Evolutionary conservation across 2,329 filamentous ascomycete genomes (phyloP), one percentile per base, ranked within the genome.

Genomic region (Trichophyton schoenleinii): DNA sequence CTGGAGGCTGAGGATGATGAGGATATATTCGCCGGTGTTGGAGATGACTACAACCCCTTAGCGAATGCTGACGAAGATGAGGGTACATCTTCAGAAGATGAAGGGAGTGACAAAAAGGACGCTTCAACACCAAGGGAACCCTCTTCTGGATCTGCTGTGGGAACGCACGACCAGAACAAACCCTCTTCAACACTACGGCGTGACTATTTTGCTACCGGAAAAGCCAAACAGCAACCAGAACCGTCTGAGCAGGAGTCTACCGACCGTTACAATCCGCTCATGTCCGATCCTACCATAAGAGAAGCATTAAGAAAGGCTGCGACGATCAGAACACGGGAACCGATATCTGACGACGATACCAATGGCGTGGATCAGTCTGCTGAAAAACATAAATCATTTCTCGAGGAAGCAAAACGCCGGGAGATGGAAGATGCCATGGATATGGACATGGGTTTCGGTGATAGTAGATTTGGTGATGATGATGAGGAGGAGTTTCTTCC

Each of bases 391-490:
- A 87, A 84, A 72, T 87, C 83, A 66, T 87, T 96, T 78, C 78
- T 96, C 4, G 79, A 86, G 67, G 81, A 81, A 63, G 83, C 79
- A 8, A 71, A 69, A 52, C 72, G 73, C 8, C 77, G 76, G n/a
- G 75, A 85, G 61, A 87, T 88, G 66, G 83, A 91, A 57, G 92
- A 97, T 71, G 84, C 91, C 57, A 86, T 92, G 62, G 92, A 99
- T 74, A 82, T 99, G 75, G 94, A 99, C 70, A 83, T 97, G 79
- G 92, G 91, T 63, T 97, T 99, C 70, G 94, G 94, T 38, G 89
- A 86, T 20, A 94, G 87, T 69, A 82, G 92, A 31, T 87, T 89
- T 68, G 91, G 89, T 60, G 94, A 96, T 69, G 91, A 91, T 58
- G 91, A 91, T 63, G 91, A 95, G 65, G 82, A 87, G 65, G 88